These are phyloP conservation scores for Blastomyces gilchristii DNA, from an alignment of 2,329 filamentous ascomycete genomes.

Conservation along the genomic window DNA sequence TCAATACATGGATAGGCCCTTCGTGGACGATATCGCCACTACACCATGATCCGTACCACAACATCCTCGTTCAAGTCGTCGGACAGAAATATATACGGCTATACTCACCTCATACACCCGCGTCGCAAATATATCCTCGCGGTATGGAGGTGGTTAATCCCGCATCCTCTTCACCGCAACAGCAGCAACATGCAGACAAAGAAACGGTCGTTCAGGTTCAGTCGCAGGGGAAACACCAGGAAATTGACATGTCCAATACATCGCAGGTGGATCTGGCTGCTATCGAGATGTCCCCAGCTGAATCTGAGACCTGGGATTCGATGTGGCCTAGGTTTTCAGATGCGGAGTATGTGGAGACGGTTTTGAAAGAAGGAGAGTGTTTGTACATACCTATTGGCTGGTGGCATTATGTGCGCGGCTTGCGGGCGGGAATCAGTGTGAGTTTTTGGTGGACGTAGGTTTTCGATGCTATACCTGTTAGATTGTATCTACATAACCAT, in stretches of 20 bases:
- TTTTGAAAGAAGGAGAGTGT: conserved; percentile 71
- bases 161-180: neutral
- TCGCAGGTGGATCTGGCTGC: conserved; percentile 66
- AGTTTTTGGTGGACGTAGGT: conserved; percentile 74
- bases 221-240: conserved; percentile 39
- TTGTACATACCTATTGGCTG: conserved; percentile 87
- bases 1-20: conserved; percentile 93
- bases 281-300: conserved; percentile 45
- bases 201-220: conserved; percentile 22
- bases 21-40: conserved; percentile 79
- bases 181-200: conserved; percentile 7
- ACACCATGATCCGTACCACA: conserved; percentile 90
- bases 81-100: conserved; percentile 86
- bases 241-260: conserved; percentile 89
- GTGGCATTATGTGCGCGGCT: conserved; percentile 92
- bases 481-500: neutral
- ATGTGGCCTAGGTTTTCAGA: conserved; percentile 47
- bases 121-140: conserved; percentile 31
- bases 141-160: conserved; percentile 28
- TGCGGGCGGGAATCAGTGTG: conserved; percentile 83
- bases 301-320: conserved; percentile 34
- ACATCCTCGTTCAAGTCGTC: conserved; percentile 79
- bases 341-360: conserved; percentile 59
- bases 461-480: neutral
- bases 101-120: conserved; percentile 58